Conservation (phyloP, 2,329 filamentous ascomycete genomes). For the Aureobasidium sp. region DNA sequence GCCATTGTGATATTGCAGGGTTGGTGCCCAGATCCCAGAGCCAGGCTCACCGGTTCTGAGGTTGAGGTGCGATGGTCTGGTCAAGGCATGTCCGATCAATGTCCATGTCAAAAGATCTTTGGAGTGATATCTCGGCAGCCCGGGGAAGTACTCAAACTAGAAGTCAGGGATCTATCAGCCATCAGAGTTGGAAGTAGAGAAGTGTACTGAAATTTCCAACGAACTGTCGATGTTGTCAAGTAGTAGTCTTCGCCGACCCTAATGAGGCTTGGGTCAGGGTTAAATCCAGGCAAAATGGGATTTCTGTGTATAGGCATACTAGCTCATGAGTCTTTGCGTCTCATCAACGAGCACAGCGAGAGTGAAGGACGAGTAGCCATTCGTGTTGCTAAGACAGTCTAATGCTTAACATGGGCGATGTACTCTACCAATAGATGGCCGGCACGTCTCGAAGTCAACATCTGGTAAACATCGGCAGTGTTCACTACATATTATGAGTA, state of each 20-base stretch:
- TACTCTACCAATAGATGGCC: background rate
- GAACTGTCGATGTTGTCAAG: conserved; percentile 47
- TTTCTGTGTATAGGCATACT: conserved; percentile 24
- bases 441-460: background rate
- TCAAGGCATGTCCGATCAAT: conserved; percentile 46
- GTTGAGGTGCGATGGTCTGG: conserved; percentile 42
- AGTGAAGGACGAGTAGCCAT: too few species aligned
- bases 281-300: conserved; percentile 52
- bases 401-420: background rate
- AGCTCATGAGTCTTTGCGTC: background rate
- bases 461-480: background rate
- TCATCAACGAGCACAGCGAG: too few species aligned
- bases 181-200: background rate
- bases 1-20: conserved; percentile 36
- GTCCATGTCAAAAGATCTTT: conserved; percentile 45
- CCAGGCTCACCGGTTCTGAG: conserved; percentile 45
- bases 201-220: background rate
- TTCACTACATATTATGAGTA: background rate
- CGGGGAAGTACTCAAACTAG: conserved; percentile 52
- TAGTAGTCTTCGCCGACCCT: conserved; percentile 45
- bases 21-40: conserved; percentile 42
- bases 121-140: conserved; percentile 52
- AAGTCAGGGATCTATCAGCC: background rate
- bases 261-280: conserved; percentile 52
- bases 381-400: background rate